Base-by-base conservation (phyloP, 805 yeast species). In the Kregervanrija delftensis region DNA sequence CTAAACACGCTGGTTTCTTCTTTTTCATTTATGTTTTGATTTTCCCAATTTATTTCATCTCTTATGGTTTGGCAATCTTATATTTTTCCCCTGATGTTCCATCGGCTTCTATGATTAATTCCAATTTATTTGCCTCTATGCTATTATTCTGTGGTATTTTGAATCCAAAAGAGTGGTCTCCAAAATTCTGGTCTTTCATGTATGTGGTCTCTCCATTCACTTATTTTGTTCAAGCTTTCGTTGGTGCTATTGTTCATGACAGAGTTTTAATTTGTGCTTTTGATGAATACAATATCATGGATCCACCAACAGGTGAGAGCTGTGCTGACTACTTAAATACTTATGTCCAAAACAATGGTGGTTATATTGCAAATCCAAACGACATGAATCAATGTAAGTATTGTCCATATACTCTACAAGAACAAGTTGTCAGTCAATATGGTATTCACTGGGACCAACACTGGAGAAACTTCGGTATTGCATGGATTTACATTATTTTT, bases 181-280 rank as follows among this genome's bases (percentile, higher is more conserved):
- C 93, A 31, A 79, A 83, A 4, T 86, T 86, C 70, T 85, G 93
- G 93, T 77, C 76, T 40, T 86, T 82, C 64, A 82, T 86, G 88
- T 80, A 83, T 69, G 75, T 80, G 49, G 74, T 69, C 35, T 80
- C 85, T 30, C 91, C 83, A 22, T 76, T 74, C 65, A 83, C 87
- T 1, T 86, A 85, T 57, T 77, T 82, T 60, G 69, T 85, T 43
- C 79, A 78, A 55, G 74, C 77, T 35, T 69, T 81, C 52, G 69
- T 82, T 43, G 72, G 67, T 39, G 65, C 60, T 30, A 69, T 72
- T 46, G 65, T 73, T 52, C 80, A 81, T 50, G 71, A 71, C 32
- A 68, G 73, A 50, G 58, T 63, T 35, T 77, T 84, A 9, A 53
- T 49, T 12, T 82, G 89, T 57, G 53, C 64, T 10, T 53, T 50